Base-by-base conservation (phyloP, 2,329 filamentous ascomycete species). In the Cladophialophora yegresii region DNA sequence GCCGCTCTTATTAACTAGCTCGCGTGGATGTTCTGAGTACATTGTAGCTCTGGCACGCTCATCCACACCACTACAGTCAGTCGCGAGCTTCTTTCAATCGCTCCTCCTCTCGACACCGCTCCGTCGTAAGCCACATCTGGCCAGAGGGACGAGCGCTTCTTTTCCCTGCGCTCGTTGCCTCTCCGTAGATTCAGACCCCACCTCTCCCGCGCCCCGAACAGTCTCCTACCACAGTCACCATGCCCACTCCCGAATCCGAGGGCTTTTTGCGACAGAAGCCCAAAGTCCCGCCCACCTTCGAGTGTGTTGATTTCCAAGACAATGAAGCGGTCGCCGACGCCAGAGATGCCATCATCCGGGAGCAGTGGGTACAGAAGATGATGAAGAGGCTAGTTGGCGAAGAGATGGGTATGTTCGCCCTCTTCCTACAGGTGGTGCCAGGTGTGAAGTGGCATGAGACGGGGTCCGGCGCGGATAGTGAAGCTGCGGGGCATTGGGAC, bases 301-400 rank as follows among this genome's bases (percentile, higher is more conserved):
- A 87, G 62, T 85, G 86, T 69, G 86, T 89, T 75, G 85, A 88
- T 77, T 88, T 85, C 78, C 83, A 86, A 68, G 85, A 89, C 79
- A 87, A 85, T 74, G 77, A 81, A 67, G 84, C 84, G 54, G 77
- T 88, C 54, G 86, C 87, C 76, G 85, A 85, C 47, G 86, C 85
- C 65, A 85, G 87, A 71, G 86, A 89, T 72, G 81, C 85, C 7
- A 84, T 89, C 54, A 84, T 89, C 70, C 81, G 86, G 61, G 86
- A 89, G 76, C 86, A 89, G 73, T 89, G 86, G 86, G 85, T 89
- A 62, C 84, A 83, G 78, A 84, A 82, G 74, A 89, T 89, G 86
- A 89, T 89, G 86, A 83, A 85, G 62, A 78, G 86, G 67, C 76
- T 89, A 64, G 85, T 89, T 56, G 78, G 85, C 51, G 85, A 89